Conservation (phyloP, 208 protist genomes). For the Trypanosomatidae sp. region DNA sequence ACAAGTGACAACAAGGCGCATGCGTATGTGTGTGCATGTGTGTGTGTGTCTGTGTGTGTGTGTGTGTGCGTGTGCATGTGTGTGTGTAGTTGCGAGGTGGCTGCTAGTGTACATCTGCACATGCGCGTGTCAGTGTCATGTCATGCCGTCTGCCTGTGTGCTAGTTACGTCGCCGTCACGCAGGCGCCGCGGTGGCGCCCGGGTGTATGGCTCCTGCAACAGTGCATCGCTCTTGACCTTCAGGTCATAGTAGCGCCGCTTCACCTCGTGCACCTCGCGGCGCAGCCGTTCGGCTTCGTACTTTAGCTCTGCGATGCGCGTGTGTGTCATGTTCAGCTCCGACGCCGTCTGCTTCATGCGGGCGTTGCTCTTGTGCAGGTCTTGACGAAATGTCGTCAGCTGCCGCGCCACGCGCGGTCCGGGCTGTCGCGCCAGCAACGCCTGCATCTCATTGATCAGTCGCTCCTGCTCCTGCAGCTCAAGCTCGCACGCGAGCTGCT, state of each 20-base stretch:
- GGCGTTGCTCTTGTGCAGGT: conserved; percentile 84
- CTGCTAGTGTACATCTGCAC: background rate
- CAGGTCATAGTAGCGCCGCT: conserved; percentile 90
- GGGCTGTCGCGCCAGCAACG: conserved; percentile 90
- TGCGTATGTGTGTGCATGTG: background rate
- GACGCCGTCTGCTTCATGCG: conserved; percentile 91
- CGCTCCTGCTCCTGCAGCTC: conserved; percentile 93
- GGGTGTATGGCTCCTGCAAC: background rate
- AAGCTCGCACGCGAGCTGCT: conserved; percentile 94
- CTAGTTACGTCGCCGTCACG: no score
- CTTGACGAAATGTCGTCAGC: conserved; percentile 88
- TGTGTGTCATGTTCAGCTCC: conserved; percentile 82
- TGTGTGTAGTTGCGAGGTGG: background rate
- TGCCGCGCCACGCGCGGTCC: conserved; percentile 92
- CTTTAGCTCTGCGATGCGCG: conserved; percentile 82
- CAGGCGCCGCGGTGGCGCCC: background rate
- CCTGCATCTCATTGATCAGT: conserved; percentile 90
- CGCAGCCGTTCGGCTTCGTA: conserved; percentile 89
- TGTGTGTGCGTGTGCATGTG: background rate
- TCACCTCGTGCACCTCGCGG: conserved; percentile 90
- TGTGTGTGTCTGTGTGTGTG: background rate
- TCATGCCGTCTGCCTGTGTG: background rate
- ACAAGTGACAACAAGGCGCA: background rate
- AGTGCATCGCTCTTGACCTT: conserved; percentile 75
- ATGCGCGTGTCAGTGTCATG: background rate